Evolutionary conservation across 129 eudicot genomes (phyloP), one percentile per base, ranked within the genome.

Genomic region (Logfia minima): DNA sequence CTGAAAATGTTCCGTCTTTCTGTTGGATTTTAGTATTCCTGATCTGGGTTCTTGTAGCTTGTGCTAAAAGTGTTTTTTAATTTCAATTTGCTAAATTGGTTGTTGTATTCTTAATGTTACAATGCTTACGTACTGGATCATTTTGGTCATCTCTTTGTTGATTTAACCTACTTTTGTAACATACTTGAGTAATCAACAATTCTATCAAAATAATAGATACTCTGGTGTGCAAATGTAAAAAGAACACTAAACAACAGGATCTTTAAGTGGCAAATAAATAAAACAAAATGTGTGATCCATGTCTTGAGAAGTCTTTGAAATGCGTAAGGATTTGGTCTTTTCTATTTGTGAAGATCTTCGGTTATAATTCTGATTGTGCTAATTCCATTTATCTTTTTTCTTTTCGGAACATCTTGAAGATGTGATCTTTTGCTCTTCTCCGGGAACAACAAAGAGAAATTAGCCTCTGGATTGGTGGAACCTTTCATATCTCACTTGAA

Each of bases 401-500:
- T 61, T 76, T n/a, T 72, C 39, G 37, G 18, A 34, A 65, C 32
- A 80, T 70, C 7, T 51, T 82, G 77, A 68, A 94, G 98, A 80
- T 94, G 98, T 79, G 98, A 94, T 91, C 94, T 94, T 82, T 83
- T 94, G 83, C 80, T 94, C 65, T 86, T 87, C 63, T 83, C 72
- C 75, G 97, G 97, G 70, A 84, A 82, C 72, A 87, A 68, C 77
- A 91, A 70, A 75, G 97, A 93, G 93, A 93, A 93, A 84, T 45
- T 93, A 63, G 97, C 97, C 48, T 94, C 97, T 71, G 99, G 99
- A 79, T 84, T 94, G 11, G 90, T 94, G 83, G 97, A 91, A 63
- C 97, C 99, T 55, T 94, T 94, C 77, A 68, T 87, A 78, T 80
- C 92, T 71, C 99, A 94, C 80, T 80, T 94, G 80, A 84, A 90